Evolutionary conservation across 257 asterid species (phyloP).

Genomic region (Fraxinus americana): DNA sequence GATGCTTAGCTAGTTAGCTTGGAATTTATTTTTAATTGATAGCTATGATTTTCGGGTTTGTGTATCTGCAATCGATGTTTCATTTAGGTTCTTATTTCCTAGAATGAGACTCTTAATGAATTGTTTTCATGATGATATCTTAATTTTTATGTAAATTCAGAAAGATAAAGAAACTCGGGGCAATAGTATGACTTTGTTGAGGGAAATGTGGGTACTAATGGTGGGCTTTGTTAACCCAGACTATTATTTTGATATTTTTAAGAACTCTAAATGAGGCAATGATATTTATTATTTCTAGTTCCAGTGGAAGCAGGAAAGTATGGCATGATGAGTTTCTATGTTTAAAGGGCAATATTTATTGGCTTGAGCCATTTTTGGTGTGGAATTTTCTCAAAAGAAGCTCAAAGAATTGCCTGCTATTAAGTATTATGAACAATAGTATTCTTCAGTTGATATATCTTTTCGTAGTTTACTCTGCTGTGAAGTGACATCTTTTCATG

Average conservation of each 20-base stretch:
- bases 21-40: neutral
- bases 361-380: neutral
- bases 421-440: neutral
- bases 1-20: neutral
- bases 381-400: neutral
- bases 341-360: neutral
- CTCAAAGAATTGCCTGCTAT: neutral
- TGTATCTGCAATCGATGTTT: neutral
- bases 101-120: neutral
- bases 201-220: conserved; percentile 1
- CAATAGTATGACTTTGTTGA: neutral
- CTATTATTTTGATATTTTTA: neutral
- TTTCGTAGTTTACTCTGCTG: neutral
- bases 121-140: neutral
- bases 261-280: neutral
- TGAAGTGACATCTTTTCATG: neutral
- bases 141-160: neutral
- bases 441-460: neutral
- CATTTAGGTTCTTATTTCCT: neutral
- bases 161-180: neutral
- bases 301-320: neutral
- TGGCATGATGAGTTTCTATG: neutral
- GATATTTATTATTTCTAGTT: too few species aligned
- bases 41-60: neutral
- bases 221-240: neutral